Percentiles rank a stretch among this genome's conserved stretches.
phyloP scores from a whole-genome alignment of 805 yeast species.

The Candida insectalens region DNA sequence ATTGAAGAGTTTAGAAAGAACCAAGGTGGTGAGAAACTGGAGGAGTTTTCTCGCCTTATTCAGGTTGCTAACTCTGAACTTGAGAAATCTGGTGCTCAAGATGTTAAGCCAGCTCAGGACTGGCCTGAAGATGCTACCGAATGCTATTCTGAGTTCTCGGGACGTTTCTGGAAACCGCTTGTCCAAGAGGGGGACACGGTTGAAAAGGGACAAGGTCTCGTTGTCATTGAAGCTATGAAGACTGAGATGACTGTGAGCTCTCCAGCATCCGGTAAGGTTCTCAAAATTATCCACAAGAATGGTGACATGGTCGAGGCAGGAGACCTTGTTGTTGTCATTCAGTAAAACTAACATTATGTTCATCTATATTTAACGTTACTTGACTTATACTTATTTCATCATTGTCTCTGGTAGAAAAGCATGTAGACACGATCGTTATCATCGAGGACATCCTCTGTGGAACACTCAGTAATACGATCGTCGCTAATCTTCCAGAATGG shows the following conservation, averaged over 20 bases:
- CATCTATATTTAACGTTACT: too few species aligned
- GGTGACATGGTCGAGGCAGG: slow-evolving; percentile 98
- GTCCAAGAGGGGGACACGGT: slow-evolving; percentile 73
- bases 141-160: slow-evolving; percentile 93
- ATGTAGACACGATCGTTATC: slow-evolving; percentile 78
- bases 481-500: slow-evolving; percentile 89
- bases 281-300: slow-evolving; percentile 64
- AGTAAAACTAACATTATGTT: too few species aligned
- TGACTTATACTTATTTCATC: not conserved
- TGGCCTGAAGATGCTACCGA: slow-evolving; percentile 73
- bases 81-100: slow-evolving; percentile 38
- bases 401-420: slow-evolving; percentile 57
- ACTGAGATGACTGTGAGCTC: slow-evolving; percentile 90
- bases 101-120: slow-evolving; percentile 35
- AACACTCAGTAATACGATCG: slow-evolving; percentile 53
- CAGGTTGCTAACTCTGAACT: slow-evolving; percentile 73
- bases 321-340: slow-evolving; percentile 80
- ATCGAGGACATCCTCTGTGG: slow-evolving; percentile 43
- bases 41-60: slow-evolving; percentile 76
- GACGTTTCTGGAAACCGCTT: slow-evolving; percentile 91
- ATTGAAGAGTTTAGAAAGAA: slow-evolving; percentile 57
- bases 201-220: slow-evolving; percentile 63
- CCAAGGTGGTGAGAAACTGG: slow-evolving; percentile 75
- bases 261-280: slow-evolving; percentile 59
- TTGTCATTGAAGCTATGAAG: slow-evolving; percentile 96